A percentile compares a stretch with the other conserved stretches of the same genome.
phyloP scores from a whole-genome alignment of 345 rosid species.

The Microthlaspi erraticum region DNA sequence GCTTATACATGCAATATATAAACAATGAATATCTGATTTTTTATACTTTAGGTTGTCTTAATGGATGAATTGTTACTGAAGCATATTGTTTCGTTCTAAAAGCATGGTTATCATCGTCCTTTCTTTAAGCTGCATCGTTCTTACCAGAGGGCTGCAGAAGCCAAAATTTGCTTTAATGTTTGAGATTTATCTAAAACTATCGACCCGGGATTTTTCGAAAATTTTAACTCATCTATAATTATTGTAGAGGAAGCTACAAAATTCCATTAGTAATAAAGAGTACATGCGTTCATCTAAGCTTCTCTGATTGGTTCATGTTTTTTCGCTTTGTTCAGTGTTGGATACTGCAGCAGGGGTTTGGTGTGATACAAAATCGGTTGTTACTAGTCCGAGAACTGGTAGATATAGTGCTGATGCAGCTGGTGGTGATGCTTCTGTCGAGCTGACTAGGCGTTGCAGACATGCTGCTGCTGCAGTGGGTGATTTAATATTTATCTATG shows the following conservation, averaged over 20 bases:
- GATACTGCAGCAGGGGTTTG: slow-evolving; percentile 99
- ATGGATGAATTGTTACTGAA: slow-evolving; percentile 4
- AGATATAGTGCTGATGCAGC: slow-evolving; percentile 94
- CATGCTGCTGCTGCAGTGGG: slow-evolving; percentile 99
- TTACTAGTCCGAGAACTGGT: slow-evolving; percentile 92
- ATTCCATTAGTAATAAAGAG: neutral
- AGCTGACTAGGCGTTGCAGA: slow-evolving; percentile 98
- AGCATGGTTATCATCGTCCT: neutral
- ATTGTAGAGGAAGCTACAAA: slow-evolving; percentile 1
- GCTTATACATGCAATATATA: neutral
- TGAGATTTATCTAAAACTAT: neutral
- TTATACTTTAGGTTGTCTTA: neutral
- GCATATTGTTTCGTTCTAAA: slow-evolving; percentile 8
- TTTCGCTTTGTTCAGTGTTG: slow-evolving; percentile 63
- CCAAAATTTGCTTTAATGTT: slow-evolving; percentile 6
- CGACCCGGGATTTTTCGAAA: neutral
- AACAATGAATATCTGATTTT: neutral
- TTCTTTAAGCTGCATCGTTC: slow-evolving; percentile 16
- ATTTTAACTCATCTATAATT: neutral
- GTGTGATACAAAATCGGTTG: slow-evolving; percentile 99
- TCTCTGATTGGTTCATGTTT: slow-evolving; percentile 38
- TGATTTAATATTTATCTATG: slow-evolving; percentile 91
- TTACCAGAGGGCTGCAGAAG: slow-evolving; percentile 5
- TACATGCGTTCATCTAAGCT: neutral
- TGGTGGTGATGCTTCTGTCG: slow-evolving; percentile 97